A percentile compares a stretch with the other conserved stretches of the same genome.
Conservation (phyloP, 2,329 filamentous ascomycete genomes). For the Harringtonia lauricola region DNA sequence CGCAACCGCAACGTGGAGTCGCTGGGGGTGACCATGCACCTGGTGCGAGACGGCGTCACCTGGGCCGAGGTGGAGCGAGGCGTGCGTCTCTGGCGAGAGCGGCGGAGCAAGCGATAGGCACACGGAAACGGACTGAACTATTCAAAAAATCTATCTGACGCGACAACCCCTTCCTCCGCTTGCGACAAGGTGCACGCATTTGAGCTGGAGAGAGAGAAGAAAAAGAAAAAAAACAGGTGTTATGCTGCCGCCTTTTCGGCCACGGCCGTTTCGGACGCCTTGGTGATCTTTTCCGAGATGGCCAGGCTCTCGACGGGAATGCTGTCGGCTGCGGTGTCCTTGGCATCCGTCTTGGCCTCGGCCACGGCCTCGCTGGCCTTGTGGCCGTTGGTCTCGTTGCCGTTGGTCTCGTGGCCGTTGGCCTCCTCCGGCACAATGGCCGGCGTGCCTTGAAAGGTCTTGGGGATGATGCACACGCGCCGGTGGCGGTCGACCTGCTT, state of each 20-base stretch:
- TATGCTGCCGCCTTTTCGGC: neutral
- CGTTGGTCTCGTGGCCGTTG: conserved; percentile 3
- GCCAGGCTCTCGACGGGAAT: conserved; percentile 2
- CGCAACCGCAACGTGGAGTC: conserved; percentile 72
- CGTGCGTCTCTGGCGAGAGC: conserved; percentile 68
- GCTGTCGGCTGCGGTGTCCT: neutral
- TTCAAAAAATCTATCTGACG: too few species aligned
- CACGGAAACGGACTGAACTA: too few species aligned
- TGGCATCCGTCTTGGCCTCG: conserved; percentile 1
- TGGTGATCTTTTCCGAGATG: conserved; percentile 7
- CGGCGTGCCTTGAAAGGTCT: conserved; percentile 20
- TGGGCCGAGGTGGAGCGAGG: conserved; percentile 70
- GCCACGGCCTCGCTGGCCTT: conserved; percentile 6
- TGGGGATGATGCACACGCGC: conserved; percentile 39
- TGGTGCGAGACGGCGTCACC: conserved; percentile 70
- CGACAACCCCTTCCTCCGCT: too few species aligned
- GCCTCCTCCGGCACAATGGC: conserved; percentile 5
- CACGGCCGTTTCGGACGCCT: neutral
- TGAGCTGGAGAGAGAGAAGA: too few species aligned
- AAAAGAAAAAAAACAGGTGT: neutral
- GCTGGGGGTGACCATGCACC: conserved; percentile 72
- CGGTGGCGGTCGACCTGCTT: conserved; percentile 33
- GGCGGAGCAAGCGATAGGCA: conserved; percentile 34
- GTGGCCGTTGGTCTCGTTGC: neutral
- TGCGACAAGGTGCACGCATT: too few species aligned